Conservation (phyloP, 768 basidiomycete genomes). For the Lactifluus volemus region DNA sequence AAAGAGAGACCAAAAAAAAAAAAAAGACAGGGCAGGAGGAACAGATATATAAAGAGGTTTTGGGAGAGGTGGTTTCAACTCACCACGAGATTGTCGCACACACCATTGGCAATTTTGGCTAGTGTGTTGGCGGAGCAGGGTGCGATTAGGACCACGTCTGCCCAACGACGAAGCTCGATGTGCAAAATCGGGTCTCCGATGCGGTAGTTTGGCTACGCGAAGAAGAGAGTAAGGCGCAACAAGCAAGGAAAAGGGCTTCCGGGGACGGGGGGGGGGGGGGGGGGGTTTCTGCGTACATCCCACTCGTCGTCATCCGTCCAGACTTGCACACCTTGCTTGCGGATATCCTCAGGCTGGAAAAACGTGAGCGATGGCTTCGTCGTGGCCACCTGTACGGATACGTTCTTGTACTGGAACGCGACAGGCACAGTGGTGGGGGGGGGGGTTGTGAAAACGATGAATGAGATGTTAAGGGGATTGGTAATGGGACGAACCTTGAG, state of each 20-base stretch:
- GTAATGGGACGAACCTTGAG: slow-evolving; percentile 42
- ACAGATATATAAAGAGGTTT: too few species aligned
- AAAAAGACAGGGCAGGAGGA: background rate
- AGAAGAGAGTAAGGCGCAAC: background rate
- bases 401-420: slow-evolving; percentile 50
- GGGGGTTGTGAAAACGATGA: background rate
- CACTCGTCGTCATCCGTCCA: slow-evolving; percentile 95
- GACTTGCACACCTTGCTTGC: slow-evolving; percentile 46
- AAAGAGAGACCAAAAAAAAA: background rate
- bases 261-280: background rate
- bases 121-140: slow-evolving; percentile 98
- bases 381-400: slow-evolving; percentile 76
- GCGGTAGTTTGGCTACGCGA: slow-evolving; percentile 52
- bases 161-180: slow-evolving; percentile 92
- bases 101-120: slow-evolving; percentile 81
- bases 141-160: slow-evolving; percentile 88
- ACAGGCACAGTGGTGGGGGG: background rate
- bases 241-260: background rate
- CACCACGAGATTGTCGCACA: slow-evolving; percentile 88
- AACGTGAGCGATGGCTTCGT: slow-evolving; percentile 75
- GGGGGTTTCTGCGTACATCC: slow-evolving; percentile 44
- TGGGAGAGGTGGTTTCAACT: slow-evolving; percentile 13
- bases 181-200: slow-evolving; percentile 92
- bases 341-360: slow-evolving; percentile 49
- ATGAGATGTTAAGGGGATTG: background rate